phyloP scores from a whole-genome alignment of 2,329 filamentous ascomycete genomes.

The Plectosphaerella cucumerina region DNA sequence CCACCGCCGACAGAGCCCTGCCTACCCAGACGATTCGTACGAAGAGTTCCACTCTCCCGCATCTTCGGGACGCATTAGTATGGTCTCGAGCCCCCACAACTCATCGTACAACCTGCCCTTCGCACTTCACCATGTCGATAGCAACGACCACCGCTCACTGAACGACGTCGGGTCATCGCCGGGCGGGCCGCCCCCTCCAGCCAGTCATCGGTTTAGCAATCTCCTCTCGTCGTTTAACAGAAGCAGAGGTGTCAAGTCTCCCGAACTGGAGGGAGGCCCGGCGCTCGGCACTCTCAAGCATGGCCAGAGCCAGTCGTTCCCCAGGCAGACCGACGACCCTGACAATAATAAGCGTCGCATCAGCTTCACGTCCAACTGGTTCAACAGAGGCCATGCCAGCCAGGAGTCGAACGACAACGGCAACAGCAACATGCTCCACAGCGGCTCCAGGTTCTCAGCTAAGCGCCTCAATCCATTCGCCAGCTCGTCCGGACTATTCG shows the following conservation, averaged over 20 bases:
- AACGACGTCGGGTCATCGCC: constrained; percentile 36
- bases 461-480: constrained; percentile 43
- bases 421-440: constrained; percentile 20
- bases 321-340: constrained; percentile 53
- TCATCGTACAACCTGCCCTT: constrained; percentile 57
- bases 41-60: constrained; percentile 56
- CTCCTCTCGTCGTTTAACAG: constrained; percentile 59
- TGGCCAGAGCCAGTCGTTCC: constrained; percentile 74
- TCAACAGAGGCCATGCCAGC: constrained; percentile 48
- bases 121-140: constrained; percentile 41
- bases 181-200: constrained; percentile 22
- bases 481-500: constrained; percentile 44
- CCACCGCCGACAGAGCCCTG: constrained; percentile 26
- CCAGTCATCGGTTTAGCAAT: constrained; percentile 37
- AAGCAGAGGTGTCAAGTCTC: constrained; percentile 55
- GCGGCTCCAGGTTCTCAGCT: constrained; percentile 31
- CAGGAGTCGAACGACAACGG: constrained; percentile 30
- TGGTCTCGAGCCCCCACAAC: constrained; percentile 58
- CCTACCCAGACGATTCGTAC: constrained; percentile 29
- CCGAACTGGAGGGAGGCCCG: constrained; percentile 53
- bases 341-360: constrained; percentile 54
- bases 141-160: constrained; percentile 39
- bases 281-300: constrained; percentile 65
- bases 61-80: constrained; percentile 51
- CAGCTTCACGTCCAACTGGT: constrained; percentile 56